phyloP scores from a whole-genome alignment of 78 protist genomes.

The Emiliania huxleyi region DNA sequence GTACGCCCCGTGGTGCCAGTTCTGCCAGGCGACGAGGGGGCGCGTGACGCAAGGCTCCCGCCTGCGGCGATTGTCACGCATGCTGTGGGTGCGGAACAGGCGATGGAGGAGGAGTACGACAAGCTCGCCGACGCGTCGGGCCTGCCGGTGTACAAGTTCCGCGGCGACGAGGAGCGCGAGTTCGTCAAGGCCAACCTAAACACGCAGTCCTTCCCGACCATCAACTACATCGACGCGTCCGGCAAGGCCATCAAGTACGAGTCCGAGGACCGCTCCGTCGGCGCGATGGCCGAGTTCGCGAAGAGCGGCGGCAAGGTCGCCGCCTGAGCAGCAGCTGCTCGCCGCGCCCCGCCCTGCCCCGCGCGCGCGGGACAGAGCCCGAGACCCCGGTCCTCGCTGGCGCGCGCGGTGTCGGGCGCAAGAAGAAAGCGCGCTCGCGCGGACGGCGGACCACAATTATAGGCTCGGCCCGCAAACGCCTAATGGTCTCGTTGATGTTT shows the following conservation, averaged over 20 bases:
- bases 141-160: conserved; percentile 34
- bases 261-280: conserved; percentile 27
- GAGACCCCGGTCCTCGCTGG: too few relatives aligned
- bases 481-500: too few relatives aligned
- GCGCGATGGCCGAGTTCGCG: background rate
- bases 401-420: too few relatives aligned
- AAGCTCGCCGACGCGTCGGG: conserved; percentile 23
- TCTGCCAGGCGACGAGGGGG: conserved; percentile 10
- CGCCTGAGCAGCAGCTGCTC: too few relatives aligned
- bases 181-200: background rate
- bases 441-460: too few relatives aligned
- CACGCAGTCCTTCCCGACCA: conserved; percentile 44
- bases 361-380: too few relatives aligned
- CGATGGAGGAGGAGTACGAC: conserved; percentile 40
- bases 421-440: too few relatives aligned
- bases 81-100: background rate
- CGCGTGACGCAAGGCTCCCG: too few relatives aligned
- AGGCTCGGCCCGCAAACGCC: too few relatives aligned
- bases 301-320: background rate
- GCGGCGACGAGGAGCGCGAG: conserved; percentile 50
- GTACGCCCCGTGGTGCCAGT: conserved; percentile 51
- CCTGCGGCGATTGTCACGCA: background rate
- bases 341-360: too few relatives aligned
- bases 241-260: conserved; percentile 2
- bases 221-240: background rate